Evolutionary conservation across 805 yeast species (phyloP), one percentile per base, ranked within the genome.

Genomic region (Torulaspora indica): DNA sequence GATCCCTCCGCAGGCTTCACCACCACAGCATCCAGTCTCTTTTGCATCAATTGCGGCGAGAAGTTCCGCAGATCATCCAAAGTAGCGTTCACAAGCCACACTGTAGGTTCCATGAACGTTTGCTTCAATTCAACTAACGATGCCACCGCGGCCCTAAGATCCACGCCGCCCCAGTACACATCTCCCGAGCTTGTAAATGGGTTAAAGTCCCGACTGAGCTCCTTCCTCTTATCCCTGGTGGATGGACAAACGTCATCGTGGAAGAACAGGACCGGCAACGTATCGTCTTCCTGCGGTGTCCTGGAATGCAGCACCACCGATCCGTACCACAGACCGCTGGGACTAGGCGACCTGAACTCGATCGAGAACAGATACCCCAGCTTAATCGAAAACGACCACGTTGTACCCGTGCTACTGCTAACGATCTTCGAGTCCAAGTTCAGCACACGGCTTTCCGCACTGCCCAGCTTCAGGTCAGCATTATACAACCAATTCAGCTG

Each of bases 101-200:
- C 78, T 0, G 85, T 77, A 3, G 80, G 79, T 52, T 88, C 97
- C 22, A 85, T 64, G 0, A 83, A 73, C 0, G 95, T 79, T 49
- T 73, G 75, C 53, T 83, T 88, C 23, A 88, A 64, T 45, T 78
- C 80, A 25, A 85, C 79, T 49, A 75, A 72, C 31, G 67, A 63
- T 25, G 71, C 67, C 32, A 93, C 65, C 10, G 71, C 74, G 35
- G 72, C 69, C 46, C 87, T 64, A 46, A 93, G 82, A 53, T 85
- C 84, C 34, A 75, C 77, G 1, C 97, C 99, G 15, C 99, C 98
- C 97, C 98, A 93, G 53, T 81, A 85, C 31, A 87, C 61, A 28
- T 72, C 74, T 20, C 70, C 71, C 1, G 69, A 63, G 30, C 71
- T 70, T 12, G 77, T 76, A 61, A 88, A 90, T 0, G 95, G 89